phyloP scores from a whole-genome alignment of 805 yeast genomes.

The Nakazawaea ambrosiae region DNA sequence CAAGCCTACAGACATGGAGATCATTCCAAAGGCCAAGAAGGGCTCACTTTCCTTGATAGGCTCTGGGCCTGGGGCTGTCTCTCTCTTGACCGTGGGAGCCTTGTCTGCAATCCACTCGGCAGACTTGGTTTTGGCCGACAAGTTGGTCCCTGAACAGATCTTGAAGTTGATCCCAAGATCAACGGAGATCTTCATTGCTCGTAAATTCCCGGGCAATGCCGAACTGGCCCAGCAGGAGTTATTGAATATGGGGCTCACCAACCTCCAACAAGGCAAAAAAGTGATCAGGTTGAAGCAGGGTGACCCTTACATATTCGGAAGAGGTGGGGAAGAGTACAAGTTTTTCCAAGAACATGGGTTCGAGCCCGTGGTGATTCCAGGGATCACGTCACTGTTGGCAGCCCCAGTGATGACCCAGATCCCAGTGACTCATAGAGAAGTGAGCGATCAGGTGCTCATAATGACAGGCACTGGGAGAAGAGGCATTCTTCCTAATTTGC shows the following conservation, averaged over 20 bases:
- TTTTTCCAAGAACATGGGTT: constrained; percentile 66
- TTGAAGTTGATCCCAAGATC: constrained; percentile 71
- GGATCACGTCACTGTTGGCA: constrained; percentile 83
- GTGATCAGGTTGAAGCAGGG: constrained; percentile 94
- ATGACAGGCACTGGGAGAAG: constrained; percentile 94
- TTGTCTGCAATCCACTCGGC: constrained; percentile 73
- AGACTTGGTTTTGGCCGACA: constrained; percentile 82
- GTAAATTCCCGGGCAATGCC: constrained; percentile 95
- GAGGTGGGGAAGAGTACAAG: constrained; percentile 89
- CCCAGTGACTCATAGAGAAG: constrained; percentile 89
- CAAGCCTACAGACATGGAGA: not conserved
- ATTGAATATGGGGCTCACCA: constrained; percentile 61
- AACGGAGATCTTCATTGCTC: constrained; percentile 77
- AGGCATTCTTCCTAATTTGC: constrained; percentile 74
- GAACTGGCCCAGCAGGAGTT: constrained; percentile 88
- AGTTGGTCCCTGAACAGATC: constrained; percentile 85
- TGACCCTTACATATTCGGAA: constrained; percentile 92
- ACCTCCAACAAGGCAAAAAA: constrained; percentile 55
- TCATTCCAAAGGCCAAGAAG: constrained; percentile 10
- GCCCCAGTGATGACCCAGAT: constrained; percentile 78
- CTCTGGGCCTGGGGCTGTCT: constrained; percentile 87
- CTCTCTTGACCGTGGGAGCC: constrained; percentile 81
- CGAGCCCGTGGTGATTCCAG: constrained; percentile 73
- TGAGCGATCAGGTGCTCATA: constrained; percentile 85
- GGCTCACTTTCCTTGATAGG: constrained; percentile 84